These are phyloP conservation scores for Colletotrichum sp. DNA, from an alignment of 2,329 filamentous ascomycete genomes.

Conservation along the genomic window DNA sequence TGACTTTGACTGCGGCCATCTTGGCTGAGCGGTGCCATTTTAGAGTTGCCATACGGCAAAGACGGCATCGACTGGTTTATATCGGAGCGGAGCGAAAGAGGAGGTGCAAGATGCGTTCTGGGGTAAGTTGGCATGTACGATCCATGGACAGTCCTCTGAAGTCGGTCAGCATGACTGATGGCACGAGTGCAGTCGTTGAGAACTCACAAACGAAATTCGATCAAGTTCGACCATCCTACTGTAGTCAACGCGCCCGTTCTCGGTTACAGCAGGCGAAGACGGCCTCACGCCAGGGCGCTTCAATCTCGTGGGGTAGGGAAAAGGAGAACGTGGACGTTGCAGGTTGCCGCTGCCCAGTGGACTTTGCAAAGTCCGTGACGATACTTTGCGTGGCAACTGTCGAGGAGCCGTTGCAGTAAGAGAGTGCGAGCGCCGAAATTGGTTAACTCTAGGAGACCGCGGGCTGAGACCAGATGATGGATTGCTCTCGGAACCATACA, in stretches of 20 bases:
- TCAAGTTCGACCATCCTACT: slow-evolving; percentile 56
- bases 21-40: slow-evolving; percentile 9
- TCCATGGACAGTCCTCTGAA: slow-evolving; percentile 49
- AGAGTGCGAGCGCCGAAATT: slow-evolving; percentile 57
- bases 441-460: slow-evolving; percentile 45
- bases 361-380: slow-evolving; percentile 52
- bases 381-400: slow-evolving; percentile 50
- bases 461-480: slow-evolving; percentile 44
- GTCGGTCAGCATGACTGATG: background rate
- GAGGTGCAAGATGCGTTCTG: slow-evolving; percentile 37
- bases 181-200: background rate
- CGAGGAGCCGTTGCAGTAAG: slow-evolving; percentile 56
- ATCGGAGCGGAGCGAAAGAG: slow-evolving; percentile 43
- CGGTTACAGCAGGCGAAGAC: slow-evolving; percentile 52
- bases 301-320: slow-evolving; percentile 61
- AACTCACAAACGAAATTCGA: slow-evolving; percentile 48
- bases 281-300: slow-evolving; percentile 57
- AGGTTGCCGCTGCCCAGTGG: slow-evolving; percentile 44
- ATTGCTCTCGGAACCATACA: slow-evolving; percentile 57
- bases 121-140: slow-evolving; percentile 43
- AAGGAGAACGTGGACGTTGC: slow-evolving; percentile 62
- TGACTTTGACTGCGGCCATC: slow-evolving; percentile 22
- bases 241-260: slow-evolving; percentile 52
- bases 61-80: slow-evolving; percentile 45
- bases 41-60: slow-evolving; percentile 28